Evolutionary conservation across 2,329 filamentous ascomycete genomes (phyloP).

Genomic region (Rugonectria rugulosa): DNA sequence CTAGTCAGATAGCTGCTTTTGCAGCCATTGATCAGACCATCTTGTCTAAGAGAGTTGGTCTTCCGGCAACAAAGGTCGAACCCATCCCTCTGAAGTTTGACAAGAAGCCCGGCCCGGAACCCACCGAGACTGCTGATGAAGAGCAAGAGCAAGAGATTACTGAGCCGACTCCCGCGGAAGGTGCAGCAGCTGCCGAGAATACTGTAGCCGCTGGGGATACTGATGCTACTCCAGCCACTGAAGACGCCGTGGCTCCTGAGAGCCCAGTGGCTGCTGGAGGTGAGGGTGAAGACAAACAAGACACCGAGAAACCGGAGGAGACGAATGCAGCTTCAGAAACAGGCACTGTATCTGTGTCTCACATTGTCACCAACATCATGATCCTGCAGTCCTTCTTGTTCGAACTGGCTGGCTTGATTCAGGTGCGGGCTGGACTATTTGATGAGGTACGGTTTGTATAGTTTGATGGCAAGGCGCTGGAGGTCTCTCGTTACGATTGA

Average conservation of each 20-base stretch:
- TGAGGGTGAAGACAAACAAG: not conserved
- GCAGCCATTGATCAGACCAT: slow-evolving; percentile 71
- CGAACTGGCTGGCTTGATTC: slow-evolving; percentile 77
- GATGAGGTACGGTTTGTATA: slow-evolving; percentile 73
- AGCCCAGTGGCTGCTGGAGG: slow-evolving; percentile 1
- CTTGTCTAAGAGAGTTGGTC: slow-evolving; percentile 60
- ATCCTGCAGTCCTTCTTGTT: slow-evolving; percentile 82
- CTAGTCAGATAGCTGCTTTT: slow-evolving; percentile 65
- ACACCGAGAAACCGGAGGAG: slow-evolving; percentile 23
- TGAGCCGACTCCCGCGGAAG: not conserved
- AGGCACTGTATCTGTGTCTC: slow-evolving; percentile 71
- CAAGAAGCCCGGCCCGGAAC: slow-evolving; percentile 40
- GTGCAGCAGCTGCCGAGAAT: not conserved
- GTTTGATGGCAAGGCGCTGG: not conserved
- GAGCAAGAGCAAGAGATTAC: slow-evolving; percentile 19
- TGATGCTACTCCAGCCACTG: slow-evolving; percentile 16
- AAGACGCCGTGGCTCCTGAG: slow-evolving; percentile 12
- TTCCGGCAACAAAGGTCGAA: slow-evolving; percentile 52
- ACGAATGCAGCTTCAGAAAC: slow-evolving; percentile 25
- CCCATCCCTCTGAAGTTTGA: slow-evolving; percentile 58
- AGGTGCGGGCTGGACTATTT: slow-evolving; percentile 78
- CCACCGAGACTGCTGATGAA: slow-evolving; percentile 34
- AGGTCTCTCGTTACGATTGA: slow-evolving; percentile 34
- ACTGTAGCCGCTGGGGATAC: slow-evolving; percentile 22
- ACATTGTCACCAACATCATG: slow-evolving; percentile 81